Base-by-base conservation (phyloP, 495 filamentous ascomycete species). In the Cercophora sp. region DNA sequence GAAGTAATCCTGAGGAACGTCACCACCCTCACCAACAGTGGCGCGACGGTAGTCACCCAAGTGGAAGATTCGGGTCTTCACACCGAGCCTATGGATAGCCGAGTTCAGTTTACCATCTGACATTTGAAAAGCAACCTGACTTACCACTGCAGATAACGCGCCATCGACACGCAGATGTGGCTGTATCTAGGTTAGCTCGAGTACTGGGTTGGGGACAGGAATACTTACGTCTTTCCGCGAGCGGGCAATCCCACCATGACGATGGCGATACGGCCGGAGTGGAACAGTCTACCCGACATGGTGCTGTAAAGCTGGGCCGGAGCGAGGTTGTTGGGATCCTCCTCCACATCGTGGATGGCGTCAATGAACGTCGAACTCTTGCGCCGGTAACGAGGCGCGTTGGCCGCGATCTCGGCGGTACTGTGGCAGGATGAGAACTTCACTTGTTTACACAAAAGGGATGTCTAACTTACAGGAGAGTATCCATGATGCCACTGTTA, bases 251-350 rank as follows among this genome's bases (percentile, higher is more conserved):
- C 94, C 62, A 97, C 94, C 58, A 95, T 96, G 46, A 92, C 92
- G 51, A 99, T 97, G 32, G 90, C 91, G 58, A 99, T 97, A 26
- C 91, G 82, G 36, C 94, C 94, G 5, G 93, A 96, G 69, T 99
- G 94, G 65, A 97, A 99, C 20, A 99, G 82, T 18, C 92, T 81
- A 43, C 94, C 94, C 29, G 92, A 96, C 77, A 96, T 91, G 16
- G 94, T 99, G 66, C 89, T 96, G 68, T 99, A 99, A 20, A 99
- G 76, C 72, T 99, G 94, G 51, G 94, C 94, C 13, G 94, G 94
- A 2, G 94, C 94, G 73, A 94, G 82, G 51, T 90, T 85, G 19
- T 45, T 62, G 46, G 84, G 82, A 56, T 88, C 90, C 59, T 88
- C 82, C 1, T 88, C 83, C 48, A 96, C 77, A 72, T 96, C 92